Evolutionary conservation across 257 asterid genomes (phyloP).

Genomic region (Solanum infundibuliforme): DNA sequence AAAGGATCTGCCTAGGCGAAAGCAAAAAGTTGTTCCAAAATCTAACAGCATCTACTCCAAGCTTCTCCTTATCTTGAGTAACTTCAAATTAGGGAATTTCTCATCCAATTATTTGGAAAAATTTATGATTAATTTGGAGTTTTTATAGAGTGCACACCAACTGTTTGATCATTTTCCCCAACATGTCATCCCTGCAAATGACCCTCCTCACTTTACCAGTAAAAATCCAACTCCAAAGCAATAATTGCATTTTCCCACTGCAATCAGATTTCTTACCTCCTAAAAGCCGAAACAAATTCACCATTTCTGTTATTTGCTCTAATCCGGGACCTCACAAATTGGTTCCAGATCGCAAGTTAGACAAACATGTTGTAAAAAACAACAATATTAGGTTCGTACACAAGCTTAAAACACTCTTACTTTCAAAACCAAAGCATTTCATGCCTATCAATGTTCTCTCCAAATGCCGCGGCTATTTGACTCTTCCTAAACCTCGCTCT

Average conservation of each 20-base stretch:
- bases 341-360: conserved; percentile 69
- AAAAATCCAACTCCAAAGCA: background rate
- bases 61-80: background rate
- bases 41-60: background rate
- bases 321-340: conserved; percentile 47
- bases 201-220: conserved; percentile 9
- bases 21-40: background rate
- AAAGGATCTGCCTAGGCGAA: background rate
- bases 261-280: conserved; percentile 15
- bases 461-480: conserved; percentile 64
- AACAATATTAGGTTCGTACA: conserved; percentile 70
- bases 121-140: background rate
- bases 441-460: conserved; percentile 53
- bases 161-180: background rate
- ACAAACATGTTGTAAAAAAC: conserved; percentile 61
- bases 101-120: background rate
- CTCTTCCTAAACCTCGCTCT: conserved; percentile 51
- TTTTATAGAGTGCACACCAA: background rate
- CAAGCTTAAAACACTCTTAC: conserved; percentile 76
- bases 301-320: conserved; percentile 24
- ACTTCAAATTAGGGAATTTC: background rate
- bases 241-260: conserved; percentile 1
- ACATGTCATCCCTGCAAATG: background rate
- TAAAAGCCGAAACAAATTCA: background rate
- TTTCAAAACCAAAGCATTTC: conserved; percentile 81